Base-by-base conservation (phyloP, 805 yeast genomes). In the Vanderwaltozyma tropicalis region DNA sequence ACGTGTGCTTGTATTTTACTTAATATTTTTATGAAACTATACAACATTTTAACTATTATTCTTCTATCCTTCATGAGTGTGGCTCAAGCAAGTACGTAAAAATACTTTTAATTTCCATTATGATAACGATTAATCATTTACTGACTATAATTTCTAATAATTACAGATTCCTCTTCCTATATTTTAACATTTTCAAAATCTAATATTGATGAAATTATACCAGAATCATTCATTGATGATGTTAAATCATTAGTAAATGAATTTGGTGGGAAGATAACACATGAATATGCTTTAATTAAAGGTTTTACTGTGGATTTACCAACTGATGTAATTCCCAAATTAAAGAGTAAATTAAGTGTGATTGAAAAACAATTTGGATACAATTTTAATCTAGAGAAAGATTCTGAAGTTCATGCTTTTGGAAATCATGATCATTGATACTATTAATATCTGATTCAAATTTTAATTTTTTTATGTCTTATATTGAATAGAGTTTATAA, bases 221-320 rank as follows among this genome's bases (percentile, higher is more conserved):
- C 41, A 3, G 31, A 38, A 11, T 41, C 39, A 10, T 35, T 48
- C 22, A 25, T 51, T 16, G 47, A 52, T 5, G 50, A 52, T 3
- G 55, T 70, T 9, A 64, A 61, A 34, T 38, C 50, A 11, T 46
- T 58, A 24, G 57, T 71, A 20, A 44, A 52, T 28, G 48, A 52
- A 11, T 41, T 67, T 7, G 75, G 74, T 7, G 77, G 72, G 4
- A 47, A 43, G 14, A 62, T 73, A 34, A 65, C 66, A 14, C 71
- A 69, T 44, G 74, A 71, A 41, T 72, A 69, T 52, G 61, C 66
- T 3, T 59, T 70, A 11, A 53, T 72, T 29, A 35, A 39, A 39
- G 78, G 78, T 1, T 71, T 71, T 50, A 59, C 72, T 6, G 59
- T 69, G 39, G 56, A 57, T 5, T 42, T 69, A 5, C 68, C 71